Base-by-base conservation (phyloP, 1,284 basidiomycete genomes). In the Cystobasidium pallidum region DNA sequence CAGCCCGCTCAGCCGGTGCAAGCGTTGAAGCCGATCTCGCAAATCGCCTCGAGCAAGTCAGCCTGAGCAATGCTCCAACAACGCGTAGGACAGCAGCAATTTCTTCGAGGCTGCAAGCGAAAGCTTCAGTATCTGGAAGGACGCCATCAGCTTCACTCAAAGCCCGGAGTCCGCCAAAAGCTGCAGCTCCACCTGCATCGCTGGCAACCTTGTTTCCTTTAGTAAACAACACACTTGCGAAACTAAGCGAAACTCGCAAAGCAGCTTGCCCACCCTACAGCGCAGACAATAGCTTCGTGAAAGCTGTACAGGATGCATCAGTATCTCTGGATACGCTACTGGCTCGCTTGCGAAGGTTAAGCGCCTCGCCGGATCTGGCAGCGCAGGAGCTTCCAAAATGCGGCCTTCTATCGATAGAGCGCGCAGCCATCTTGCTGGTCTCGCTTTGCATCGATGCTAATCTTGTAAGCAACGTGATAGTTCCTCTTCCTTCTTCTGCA, bases 221-320 rank as follows among this genome's bases (percentile, higher is more conserved):
- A 30, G 41, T 67, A 67, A 67, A 67, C 66, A 67, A 67, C 36
- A 67, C 45, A 24, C 66, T 67, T 21, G 39, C 32, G 54, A 26
- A 21, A 21, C 39, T 67, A 15, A 55, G 52, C 24, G 45, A 19
- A 41, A 28, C 54, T 28, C 66, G 54, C 39, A 45, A 43, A 59
- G 21, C 52, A 45, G 39, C 55, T 4, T 26, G 41, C 13, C 24
- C 24, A 10, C 36, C 30, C 15, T 43, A 43, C 17, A 58, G 45
- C 34, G 19, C 55, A 30, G 17, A n/a, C 11, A 24, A 3, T 10
- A n/a, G 17, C 17, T 61, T 61, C 45, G 39, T 43, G 39, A 61
- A 61, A 28, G 26, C 19, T 26, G 58, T 61, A 17, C n/a, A 61
- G 26, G 26, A 30, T 28, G 58, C 36, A 61, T 21, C 30, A 15